Evolutionary conservation across 169 alveolate genomes (phyloP).

Genomic region (Plasmodium yoelii): DNA sequence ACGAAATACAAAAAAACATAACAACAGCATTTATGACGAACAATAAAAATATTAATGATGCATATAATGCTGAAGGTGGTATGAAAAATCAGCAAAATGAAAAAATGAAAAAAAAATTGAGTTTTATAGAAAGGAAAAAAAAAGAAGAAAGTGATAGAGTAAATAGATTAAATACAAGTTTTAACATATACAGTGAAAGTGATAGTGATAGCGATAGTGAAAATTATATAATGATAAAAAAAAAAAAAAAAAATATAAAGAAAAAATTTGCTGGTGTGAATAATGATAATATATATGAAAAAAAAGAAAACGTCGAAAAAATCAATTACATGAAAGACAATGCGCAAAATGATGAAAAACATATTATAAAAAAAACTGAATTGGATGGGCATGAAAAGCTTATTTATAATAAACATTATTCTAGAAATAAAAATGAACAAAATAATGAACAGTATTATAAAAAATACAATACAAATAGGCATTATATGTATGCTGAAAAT

Average conservation of each 20-base stretch:
- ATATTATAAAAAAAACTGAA: no score
- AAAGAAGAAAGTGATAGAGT: slow-evolving; percentile 48
- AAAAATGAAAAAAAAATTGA: slow-evolving; percentile 11
- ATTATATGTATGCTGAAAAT: no score
- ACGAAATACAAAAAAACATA: background rate
- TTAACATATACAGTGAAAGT: slow-evolving; percentile 67
- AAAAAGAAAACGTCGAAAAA: no score
- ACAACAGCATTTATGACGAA: background rate
- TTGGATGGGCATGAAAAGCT: no score
- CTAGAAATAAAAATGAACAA: no score
- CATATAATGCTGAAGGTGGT: background rate
- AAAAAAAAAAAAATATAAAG: slow-evolving; percentile 15
- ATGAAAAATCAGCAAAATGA: background rate
- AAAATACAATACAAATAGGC: no score
- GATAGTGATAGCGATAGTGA: slow-evolving; percentile 56
- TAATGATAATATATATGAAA: no score
- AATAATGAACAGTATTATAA: no score
- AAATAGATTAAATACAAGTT: slow-evolving; percentile 68
- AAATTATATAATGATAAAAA: slow-evolving; percentile 37
- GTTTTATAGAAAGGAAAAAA: slow-evolving; percentile 36
- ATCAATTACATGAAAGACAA: no score
- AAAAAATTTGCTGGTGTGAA: no score
- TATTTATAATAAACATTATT: no score
- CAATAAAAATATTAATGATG: background rate
- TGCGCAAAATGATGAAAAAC: no score